Conservation (phyloP, 148 eudicot species). For the Vaccinium darrowii region DNA sequence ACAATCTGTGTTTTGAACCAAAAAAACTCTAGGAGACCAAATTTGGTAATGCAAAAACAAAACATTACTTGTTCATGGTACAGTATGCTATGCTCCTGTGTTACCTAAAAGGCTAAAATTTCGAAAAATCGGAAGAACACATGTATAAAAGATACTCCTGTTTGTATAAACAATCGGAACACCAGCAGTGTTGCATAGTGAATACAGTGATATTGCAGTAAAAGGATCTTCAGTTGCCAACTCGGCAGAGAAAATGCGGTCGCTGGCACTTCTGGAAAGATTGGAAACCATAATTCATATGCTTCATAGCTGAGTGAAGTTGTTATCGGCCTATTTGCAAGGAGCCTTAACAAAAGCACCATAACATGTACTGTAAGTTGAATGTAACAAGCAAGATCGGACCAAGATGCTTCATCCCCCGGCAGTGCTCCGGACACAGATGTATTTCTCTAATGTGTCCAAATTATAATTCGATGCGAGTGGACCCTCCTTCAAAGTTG, state of each 20-base stretch:
- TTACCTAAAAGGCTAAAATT: not conserved
- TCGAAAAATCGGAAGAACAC: not conserved
- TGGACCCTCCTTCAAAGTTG: not conserved
- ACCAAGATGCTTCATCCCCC: conserved; percentile 33
- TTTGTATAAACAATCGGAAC: conserved; percentile 4
- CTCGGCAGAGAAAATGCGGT: not conserved
- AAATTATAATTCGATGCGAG: not conserved
- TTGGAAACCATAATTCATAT: not conserved
- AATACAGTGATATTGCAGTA: not conserved
- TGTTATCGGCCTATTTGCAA: not conserved
- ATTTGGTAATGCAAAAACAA: not conserved
- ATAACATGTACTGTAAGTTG: not conserved
- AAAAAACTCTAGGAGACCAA: not conserved
- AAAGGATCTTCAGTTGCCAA: not conserved
- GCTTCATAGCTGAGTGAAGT: not conserved
- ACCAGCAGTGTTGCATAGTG: conserved; percentile 24
- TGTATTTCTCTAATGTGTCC: not conserved
- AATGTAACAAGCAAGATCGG: conserved; percentile 17
- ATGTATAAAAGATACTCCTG: not conserved
- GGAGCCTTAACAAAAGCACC: not conserved
- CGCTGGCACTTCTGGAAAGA: not conserved
- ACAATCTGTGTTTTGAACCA: not conserved
- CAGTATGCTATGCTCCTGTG: not conserved
- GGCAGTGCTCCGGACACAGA: not conserved
- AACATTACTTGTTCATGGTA: not conserved